These are phyloP conservation scores for Podaxis sp. DNA, from an alignment of 768 basidiomycete genomes.

Conservation along the genomic window DNA sequence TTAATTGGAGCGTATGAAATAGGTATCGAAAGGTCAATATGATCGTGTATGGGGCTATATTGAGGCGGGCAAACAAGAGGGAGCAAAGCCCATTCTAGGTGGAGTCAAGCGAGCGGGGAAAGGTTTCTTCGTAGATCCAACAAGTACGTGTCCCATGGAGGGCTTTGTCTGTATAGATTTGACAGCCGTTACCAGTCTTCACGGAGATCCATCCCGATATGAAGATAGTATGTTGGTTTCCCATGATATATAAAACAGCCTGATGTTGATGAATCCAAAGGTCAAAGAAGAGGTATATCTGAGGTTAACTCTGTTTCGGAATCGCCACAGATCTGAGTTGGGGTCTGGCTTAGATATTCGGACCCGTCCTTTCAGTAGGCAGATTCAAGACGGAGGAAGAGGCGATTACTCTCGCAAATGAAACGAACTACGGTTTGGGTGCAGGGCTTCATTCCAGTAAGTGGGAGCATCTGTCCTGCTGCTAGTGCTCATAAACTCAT, in stretches of 20 bases:
- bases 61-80: constrained; percentile 79
- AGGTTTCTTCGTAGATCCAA: constrained; percentile 90
- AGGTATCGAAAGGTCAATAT: constrained; percentile 85
- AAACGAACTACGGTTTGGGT: constrained; percentile 87
- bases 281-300: constrained; percentile 66
- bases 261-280: constrained; percentile 28
- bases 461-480: constrained; percentile 23
- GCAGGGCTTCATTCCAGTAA: constrained; percentile 88
- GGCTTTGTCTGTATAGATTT: not conserved
- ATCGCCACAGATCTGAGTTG: constrained; percentile 14
- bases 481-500: constrained; percentile 4
- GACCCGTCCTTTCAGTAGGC: constrained; percentile 85
- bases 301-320: constrained; percentile 15
- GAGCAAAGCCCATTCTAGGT: constrained; percentile 78
- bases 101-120: constrained; percentile 74
- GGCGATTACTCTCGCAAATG: constrained; percentile 81
- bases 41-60: constrained; percentile 89
- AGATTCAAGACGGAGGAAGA: constrained; percentile 88
- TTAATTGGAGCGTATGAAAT: constrained; percentile 1
- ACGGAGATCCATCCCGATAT: constrained; percentile 76
- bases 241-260: constrained; percentile 1
- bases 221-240: constrained; percentile 66
- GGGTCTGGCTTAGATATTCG: constrained; percentile 70
- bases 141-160: constrained; percentile 50
- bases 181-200: constrained; percentile 57